A percentile compares a stretch with the other conserved stretches of the same genome.
Conservation (phyloP, 2,329 filamentous ascomycete species). For the Ampelomyces quisqualis region DNA sequence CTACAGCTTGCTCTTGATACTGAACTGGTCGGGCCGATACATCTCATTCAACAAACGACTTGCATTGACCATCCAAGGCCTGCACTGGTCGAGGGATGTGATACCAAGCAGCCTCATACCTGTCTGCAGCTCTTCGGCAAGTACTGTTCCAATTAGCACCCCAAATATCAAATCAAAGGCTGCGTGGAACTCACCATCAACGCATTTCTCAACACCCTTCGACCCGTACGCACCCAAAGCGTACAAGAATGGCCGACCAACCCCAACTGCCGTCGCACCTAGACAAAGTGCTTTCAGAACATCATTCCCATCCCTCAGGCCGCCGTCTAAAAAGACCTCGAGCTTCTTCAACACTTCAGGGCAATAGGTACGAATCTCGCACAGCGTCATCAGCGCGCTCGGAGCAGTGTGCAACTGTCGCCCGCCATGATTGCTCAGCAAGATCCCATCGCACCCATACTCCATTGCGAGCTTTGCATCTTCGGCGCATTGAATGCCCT, state of each 20-base stretch:
- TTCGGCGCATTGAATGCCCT: slow-evolving; percentile 49
- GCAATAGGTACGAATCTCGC: slow-evolving; percentile 43
- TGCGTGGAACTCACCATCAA: slow-evolving; percentile 37
- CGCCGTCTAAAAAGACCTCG: slow-evolving; percentile 44
- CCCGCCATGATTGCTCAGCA: slow-evolving; percentile 57
- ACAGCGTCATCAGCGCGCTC: slow-evolving; percentile 40
- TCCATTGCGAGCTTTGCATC: slow-evolving; percentile 50
- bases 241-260: slow-evolving; percentile 44
- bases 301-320: slow-evolving; percentile 42
- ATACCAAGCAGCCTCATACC: slow-evolving; percentile 68
- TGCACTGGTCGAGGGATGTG: slow-evolving; percentile 60
- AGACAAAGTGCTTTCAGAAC: slow-evolving; percentile 45
- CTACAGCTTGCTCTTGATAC: slow-evolving; percentile 30
- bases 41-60: slow-evolving; percentile 39
- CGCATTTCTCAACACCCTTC: slow-evolving; percentile 39
- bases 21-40: slow-evolving; percentile 32
- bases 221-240: slow-evolving; percentile 43
- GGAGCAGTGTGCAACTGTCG: slow-evolving; percentile 52
- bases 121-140: slow-evolving; percentile 62
- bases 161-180: neutral
- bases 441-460: slow-evolving; percentile 50
- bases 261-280: slow-evolving; percentile 43
- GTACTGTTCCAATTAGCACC: slow-evolving; percentile 31
- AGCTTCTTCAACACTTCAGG: slow-evolving; percentile 41
- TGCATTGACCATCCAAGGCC: slow-evolving; percentile 61